These are phyloP conservation scores for Limtongia smithiae DNA, from an alignment of 805 yeast genomes.

Conservation along the genomic window DNA sequence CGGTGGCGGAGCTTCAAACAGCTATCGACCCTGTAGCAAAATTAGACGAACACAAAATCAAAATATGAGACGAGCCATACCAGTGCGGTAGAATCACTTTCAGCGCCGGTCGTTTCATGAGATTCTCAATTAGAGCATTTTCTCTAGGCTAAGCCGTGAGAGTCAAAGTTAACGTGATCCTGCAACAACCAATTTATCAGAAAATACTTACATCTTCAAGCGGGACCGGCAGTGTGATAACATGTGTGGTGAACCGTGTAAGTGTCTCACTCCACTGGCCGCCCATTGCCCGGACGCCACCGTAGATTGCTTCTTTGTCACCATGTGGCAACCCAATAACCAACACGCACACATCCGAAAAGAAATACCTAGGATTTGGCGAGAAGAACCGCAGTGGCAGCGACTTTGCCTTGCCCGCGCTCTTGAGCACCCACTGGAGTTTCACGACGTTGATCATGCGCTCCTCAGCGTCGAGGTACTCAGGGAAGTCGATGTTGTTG, in stretches of 20 bases:
- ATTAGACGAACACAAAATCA: no score
- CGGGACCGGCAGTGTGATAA: conserved; percentile 58
- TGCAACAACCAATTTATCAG: not conserved
- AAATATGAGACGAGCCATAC: no score
- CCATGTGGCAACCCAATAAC: conserved; percentile 55
- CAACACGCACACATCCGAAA: conserved; percentile 60
- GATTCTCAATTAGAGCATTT: not conserved
- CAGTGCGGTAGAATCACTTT: conserved; percentile 67
- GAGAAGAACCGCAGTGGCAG: conserved; percentile 58
- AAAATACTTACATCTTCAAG: conserved; percentile 48
- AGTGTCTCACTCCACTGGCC: conserved; percentile 65
- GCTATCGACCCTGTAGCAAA: conserved; percentile 65
- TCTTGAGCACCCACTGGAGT: conserved; percentile 56
- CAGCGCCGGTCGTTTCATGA: conserved; percentile 2
- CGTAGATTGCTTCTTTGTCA: conserved; percentile 64
- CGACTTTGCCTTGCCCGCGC: conserved; percentile 42
- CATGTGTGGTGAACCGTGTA: conserved; percentile 73
- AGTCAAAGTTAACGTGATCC: not conserved
- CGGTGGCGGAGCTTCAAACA: conserved; percentile 53
- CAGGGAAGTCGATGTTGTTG: conserved; percentile 50
- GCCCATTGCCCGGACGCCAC: conserved; percentile 69
- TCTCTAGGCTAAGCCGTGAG: not conserved
- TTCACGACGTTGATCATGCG: conserved; percentile 65
- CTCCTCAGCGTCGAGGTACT: conserved; percentile 45
- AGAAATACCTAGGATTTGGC: conserved; percentile 65